Percentiles rank a stretch among this genome's conserved stretches.
Evolutionary conservation across 768 basidiomycete species (phyloP).

Genomic region (Macrolepiota fuliginosa): DNA sequence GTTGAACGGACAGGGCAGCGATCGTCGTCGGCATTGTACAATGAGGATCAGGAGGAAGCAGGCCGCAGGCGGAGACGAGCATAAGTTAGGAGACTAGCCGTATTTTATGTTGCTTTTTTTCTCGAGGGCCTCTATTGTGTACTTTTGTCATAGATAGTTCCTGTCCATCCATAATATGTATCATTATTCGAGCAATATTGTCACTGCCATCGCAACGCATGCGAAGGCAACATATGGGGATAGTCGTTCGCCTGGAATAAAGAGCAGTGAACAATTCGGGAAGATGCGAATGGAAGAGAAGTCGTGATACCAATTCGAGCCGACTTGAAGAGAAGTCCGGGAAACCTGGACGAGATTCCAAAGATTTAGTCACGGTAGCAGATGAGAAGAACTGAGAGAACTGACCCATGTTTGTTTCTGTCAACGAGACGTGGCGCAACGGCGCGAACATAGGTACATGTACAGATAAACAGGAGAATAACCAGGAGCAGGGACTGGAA

Average conservation of each 20-base stretch:
- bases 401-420: constrained; percentile 91
- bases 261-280: constrained; percentile 1
- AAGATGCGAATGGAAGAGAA: constrained; percentile 4
- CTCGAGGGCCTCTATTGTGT: constrained; percentile 12
- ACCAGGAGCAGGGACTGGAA: constrained; percentile 95
- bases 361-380: not conserved
- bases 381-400: not conserved
- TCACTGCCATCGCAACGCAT: constrained; percentile 89
- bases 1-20: constrained; percentile 79
- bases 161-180: constrained; percentile 22
- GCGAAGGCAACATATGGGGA: constrained; percentile 96
- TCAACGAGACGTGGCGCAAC: constrained; percentile 90
- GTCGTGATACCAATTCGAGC: constrained; percentile 80
- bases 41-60: constrained; percentile 27
- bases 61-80: constrained; percentile 28
- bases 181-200: constrained; percentile 45
- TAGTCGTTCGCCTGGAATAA: constrained; percentile 76
- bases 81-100: constrained; percentile 8
- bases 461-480: constrained; percentile 91
- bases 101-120: not conserved
- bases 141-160: constrained; percentile 23
- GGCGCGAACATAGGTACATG: constrained; percentile 92
- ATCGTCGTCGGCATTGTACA: constrained; percentile 50
- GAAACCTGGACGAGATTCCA: constrained; percentile 52
- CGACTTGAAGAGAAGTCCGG: constrained; percentile 92